phyloP scores from a whole-genome alignment of 768 basidiomycete species.

The Tulasnella sp. region DNA sequence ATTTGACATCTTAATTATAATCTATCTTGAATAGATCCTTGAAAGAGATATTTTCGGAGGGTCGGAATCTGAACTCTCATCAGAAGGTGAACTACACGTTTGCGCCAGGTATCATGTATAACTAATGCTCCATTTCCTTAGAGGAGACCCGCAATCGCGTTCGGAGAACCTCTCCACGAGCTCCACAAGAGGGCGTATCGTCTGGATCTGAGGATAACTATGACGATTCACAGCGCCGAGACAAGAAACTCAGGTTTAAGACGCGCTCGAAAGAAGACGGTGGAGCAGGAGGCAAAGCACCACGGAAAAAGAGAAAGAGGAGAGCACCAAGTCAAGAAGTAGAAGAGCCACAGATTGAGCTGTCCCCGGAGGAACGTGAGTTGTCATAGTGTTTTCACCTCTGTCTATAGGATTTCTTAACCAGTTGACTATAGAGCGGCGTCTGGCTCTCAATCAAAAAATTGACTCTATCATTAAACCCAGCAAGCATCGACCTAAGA shows the following conservation, averaged over 20 bases:
- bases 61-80: slow-evolving; percentile 72
- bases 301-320: slow-evolving; percentile 22
- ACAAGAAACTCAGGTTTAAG: slow-evolving; percentile 22
- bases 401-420: not conserved
- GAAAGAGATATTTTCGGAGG: slow-evolving; percentile 71
- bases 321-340: slow-evolving; percentile 28
- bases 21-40: slow-evolving; percentile 23
- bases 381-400: not conserved
- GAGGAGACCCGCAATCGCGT: slow-evolving; percentile 28
- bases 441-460: slow-evolving; percentile 64
- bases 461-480: slow-evolving; percentile 80
- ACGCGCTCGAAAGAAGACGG: slow-evolving; percentile 20
- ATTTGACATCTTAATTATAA: not conserved
- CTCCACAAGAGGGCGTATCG: slow-evolving; percentile 28
- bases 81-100: slow-evolving; percentile 35
- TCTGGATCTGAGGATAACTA: slow-evolving; percentile 44
- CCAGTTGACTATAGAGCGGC: slow-evolving; percentile 41
- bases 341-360: slow-evolving; percentile 35
- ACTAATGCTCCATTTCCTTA: slow-evolving; percentile 23
- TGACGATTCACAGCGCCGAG: slow-evolving; percentile 26
- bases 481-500: slow-evolving; percentile 54
- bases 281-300: slow-evolving; percentile 24
- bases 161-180: slow-evolving; percentile 20
- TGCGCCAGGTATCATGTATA: slow-evolving; percentile 1
- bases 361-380: slow-evolving; percentile 21